These are phyloP conservation scores for Hibiscus trionum DNA, from an alignment of 345 rosid species.

Conservation along the genomic window DNA sequence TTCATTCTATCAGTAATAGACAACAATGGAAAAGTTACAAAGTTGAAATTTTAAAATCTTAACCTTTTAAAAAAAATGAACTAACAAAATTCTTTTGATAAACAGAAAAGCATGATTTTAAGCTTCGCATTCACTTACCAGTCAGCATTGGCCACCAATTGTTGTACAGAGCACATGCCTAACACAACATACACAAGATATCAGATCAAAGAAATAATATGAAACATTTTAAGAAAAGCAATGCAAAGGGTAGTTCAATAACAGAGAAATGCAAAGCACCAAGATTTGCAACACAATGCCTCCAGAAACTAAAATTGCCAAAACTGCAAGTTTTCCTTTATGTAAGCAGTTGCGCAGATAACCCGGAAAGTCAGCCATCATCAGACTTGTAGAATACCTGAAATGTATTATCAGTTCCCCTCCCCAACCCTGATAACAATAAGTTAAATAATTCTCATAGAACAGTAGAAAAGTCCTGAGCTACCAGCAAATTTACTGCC, in stretches of 20 bases:
- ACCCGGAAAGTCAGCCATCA: conserved; percentile 42
- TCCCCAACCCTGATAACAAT: not conserved
- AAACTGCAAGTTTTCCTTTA: conserved; percentile 64
- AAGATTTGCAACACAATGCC: conserved; percentile 83
- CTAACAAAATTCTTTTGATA: not conserved
- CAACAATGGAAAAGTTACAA: not conserved
- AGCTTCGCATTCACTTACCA: conserved; percentile 35
- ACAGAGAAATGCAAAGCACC: conserved; percentile 33
- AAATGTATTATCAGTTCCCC: not conserved
- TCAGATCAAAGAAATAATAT: not conserved
- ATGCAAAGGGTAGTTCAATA: not conserved
- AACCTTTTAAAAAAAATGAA: no score
- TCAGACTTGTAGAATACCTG: conserved; percentile 30
- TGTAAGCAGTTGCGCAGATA: conserved; percentile 53
- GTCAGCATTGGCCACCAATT: conserved; percentile 99
- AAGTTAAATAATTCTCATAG: not conserved
- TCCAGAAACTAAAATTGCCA: conserved; percentile 83
- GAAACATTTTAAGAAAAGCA: not conserved
- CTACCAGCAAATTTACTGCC: not conserved
- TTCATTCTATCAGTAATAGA: not conserved
- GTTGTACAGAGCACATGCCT: conserved; percentile 91
- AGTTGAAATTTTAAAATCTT: not conserved
- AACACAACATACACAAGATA: conserved; percentile 20
- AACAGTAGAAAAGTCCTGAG: not conserved
- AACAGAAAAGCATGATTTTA: not conserved